Base-by-base conservation (phyloP, 148 eudicot species). In the Vaccinium darrowii region DNA sequence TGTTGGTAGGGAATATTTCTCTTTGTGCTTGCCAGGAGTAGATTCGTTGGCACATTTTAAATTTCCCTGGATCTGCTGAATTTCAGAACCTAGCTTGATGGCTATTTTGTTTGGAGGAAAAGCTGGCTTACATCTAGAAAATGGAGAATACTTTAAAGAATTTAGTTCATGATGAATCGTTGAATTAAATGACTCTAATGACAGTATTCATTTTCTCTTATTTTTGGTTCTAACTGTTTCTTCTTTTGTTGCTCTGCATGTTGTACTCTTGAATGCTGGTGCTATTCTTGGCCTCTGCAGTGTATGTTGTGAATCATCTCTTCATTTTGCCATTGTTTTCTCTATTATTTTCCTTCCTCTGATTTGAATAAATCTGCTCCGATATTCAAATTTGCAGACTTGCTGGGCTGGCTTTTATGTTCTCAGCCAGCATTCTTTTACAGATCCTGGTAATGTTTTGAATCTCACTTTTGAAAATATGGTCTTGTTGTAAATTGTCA, bases 401-500 rank as follows among this genome's bases (percentile, higher is more conserved):
- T 87, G 97, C 94, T 52, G 98, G 95, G 50, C 94, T 95, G 74
- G 98, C 98, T n/a, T 94, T 93, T 89, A 95, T 94, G 92, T 95
- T 93, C 81, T 95, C 98, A 19, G 79, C 94, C 63, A 95, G 98
- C 91, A 92, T 95, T 86, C 87, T 95, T 88, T 85, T 94, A 80
- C 98, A 95, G 81, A 90, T 95, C 74, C 81, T 94, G 94, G 98
- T 94, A 87, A 62, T 91, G 79, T 53, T 75, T 53, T 3, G 60
- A 16, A 21, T 21, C 62, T n/a, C 71, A 43, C 39, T 15, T 18
- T 76, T 86, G 53, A 69, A 47, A 49, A 73, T 79, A 75, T 84
- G 21, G 80, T 81, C 27, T 49, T 58, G 25, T 52, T 9, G 11
- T 33, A 54, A 69, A 25, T 30, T 52, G 11, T 9, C 8, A 30